These are phyloP conservation scores for Trichoderma brevicompactum DNA, from an alignment of 2,329 filamentous ascomycete species.

Conservation along the genomic window DNA sequence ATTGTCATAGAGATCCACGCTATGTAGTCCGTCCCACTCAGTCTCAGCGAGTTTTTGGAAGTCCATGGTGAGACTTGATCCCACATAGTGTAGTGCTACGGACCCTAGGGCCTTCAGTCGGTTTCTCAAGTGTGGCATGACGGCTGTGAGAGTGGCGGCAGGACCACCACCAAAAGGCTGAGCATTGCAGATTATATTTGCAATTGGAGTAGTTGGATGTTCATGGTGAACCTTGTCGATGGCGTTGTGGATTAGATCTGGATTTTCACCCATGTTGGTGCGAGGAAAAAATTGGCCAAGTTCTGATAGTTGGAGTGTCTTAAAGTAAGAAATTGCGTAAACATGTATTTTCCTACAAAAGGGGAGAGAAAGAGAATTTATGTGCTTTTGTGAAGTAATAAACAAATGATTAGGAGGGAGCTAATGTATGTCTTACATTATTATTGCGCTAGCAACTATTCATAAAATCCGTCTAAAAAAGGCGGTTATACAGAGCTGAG, in stretches of 20 bases:
- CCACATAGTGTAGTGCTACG: conserved; percentile 16
- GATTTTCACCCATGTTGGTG: not conserved
- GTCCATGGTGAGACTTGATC: conserved; percentile 15
- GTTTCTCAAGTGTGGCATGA: conserved; percentile 2
- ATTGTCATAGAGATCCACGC: conserved; percentile 11
- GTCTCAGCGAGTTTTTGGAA: not conserved
- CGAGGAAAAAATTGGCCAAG: not conserved
- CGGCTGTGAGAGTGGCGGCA: not conserved
- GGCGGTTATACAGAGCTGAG: not conserved
- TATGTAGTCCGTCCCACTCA: conserved; percentile 1
- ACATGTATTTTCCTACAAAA: not conserved
- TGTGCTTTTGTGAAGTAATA: not conserved
- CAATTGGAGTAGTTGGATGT: not conserved
- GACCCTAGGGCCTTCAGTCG: not conserved
- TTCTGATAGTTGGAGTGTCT: not conserved
- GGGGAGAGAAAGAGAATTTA: not conserved
- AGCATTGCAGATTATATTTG: conserved; percentile 13
- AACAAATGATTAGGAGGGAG: not conserved
- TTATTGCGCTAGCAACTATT: not conserved
- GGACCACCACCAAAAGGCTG: conserved; percentile 20
- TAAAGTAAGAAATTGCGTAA: too few relatives aligned
- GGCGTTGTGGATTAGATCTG: not conserved
- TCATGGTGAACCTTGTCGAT: not conserved
- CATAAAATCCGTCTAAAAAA: not conserved
- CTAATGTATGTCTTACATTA: conserved; percentile 20